Percentiles rank a stretch among this genome's conserved stretches.
Conservation (phyloP, 108 stramenopile species). For the Cylindrotheca fusiformis region DNA sequence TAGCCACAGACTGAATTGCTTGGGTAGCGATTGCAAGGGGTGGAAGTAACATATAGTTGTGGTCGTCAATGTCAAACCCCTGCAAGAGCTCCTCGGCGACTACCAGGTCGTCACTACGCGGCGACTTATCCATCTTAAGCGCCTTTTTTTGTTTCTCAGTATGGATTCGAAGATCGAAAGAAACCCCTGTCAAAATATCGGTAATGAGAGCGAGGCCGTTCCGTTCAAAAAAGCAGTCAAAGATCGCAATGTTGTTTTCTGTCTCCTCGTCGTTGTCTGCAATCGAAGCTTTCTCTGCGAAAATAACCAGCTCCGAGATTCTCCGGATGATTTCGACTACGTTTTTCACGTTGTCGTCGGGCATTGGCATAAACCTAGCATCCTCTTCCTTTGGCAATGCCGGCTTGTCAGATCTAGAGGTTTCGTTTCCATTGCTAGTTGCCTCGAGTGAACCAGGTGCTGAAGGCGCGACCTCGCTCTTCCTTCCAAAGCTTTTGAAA, state of each 20-base stretch:
- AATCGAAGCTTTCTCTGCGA: constrained; percentile 47
- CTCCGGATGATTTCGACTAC: constrained; percentile 69
- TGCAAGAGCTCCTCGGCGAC: neutral
- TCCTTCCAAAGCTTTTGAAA: neutral
- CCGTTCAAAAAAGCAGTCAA: constrained; percentile 78
- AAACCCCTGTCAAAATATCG: constrained; percentile 57
- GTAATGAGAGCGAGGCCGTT: constrained; percentile 63
- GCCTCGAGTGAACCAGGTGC: too few species aligned
- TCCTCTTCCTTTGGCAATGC: constrained; percentile 6
- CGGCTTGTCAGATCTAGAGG: neutral
- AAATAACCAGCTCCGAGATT: constrained; percentile 73
- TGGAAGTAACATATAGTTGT: constrained; percentile 41
- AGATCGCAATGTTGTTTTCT: constrained; percentile 53
- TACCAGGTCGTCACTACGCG: neutral
- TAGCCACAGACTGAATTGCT: constrained; percentile 80
- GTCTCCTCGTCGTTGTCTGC: constrained; percentile 12
- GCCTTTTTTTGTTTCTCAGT: neutral
- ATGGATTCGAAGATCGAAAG: constrained; percentile 32
- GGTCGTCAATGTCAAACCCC: neutral
- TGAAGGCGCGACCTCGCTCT: neutral
- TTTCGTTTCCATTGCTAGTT: too few species aligned
- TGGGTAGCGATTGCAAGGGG: constrained; percentile 76
- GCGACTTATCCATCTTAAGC: neutral
- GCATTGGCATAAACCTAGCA: constrained; percentile 38
- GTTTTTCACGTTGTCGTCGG: constrained; percentile 34